Evolutionary conservation across 495 filamentous ascomycete species (phyloP), one percentile per base, ranked within the genome.

Genomic region (Penicilliopsis zonata): DNA sequence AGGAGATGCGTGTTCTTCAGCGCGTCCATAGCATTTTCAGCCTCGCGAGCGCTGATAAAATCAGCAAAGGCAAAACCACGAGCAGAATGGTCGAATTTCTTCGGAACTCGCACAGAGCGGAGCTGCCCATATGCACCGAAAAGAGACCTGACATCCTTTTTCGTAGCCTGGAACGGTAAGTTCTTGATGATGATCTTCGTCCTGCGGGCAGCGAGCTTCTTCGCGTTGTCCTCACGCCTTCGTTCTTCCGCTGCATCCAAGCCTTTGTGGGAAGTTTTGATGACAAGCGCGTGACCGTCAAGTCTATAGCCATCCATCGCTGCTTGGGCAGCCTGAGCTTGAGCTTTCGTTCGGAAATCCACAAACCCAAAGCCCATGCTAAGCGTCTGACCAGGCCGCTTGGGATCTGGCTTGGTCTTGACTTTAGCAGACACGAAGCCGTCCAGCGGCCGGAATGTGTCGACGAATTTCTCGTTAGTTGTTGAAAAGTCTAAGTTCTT

Each of bases 151-250:
- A 99, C 65, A 44, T 99, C 92, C 50, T 90, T 86, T 67, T 93
- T 94, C 25, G 74, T 80, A 7, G 81, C 79, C 58, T 96, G 82
- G 63, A 99, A 99, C 6, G 90, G 90, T 49, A 99, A 59, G 63
- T 99, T 99, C 67, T 96, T 96, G 65, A 98, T 83, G 54, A 96
- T 80, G 45, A 99, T 77, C 65, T 96, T 95, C 19, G 86, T 94
- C 32, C 73, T 69, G 43, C 74, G 72, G 15, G 69, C 71, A 3
- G 77, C 72, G 10, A 71, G 50, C 52, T 82, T 86, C 65, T 85
- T 90, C 35, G 76, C 76, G 13, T 69, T 72, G 43, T 94, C 86
- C 36, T 85, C 78, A 38, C 76, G 77, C 49, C 78, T 75, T 33
- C 76, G 71, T 52, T 92, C 83, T 48, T 90, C 83, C 0, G 82